A percentile compares a stretch with the other conserved stretches of the same genome.
phyloP scores from a whole-genome alignment of 257 asterid species.

The Capsicum pubescens region DNA sequence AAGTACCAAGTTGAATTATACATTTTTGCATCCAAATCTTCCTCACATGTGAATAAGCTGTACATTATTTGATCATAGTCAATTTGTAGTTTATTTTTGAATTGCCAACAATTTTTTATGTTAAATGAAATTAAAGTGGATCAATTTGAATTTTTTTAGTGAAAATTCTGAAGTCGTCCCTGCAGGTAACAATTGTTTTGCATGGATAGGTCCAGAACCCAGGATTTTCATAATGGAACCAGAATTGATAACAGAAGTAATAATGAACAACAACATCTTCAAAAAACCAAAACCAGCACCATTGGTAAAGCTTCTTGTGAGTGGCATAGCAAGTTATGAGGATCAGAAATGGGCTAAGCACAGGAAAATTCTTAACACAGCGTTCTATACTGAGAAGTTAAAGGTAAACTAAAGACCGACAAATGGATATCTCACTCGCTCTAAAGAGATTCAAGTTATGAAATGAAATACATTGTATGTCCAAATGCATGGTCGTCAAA shows the following conservation, averaged over 20 bases:
- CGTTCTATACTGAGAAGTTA: conserved; percentile 57
- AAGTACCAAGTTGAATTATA: neutral
- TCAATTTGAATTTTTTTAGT: neutral
- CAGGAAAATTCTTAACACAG: conserved; percentile 61
- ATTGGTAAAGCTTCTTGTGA: conserved; percentile 45
- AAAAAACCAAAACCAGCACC: conserved; percentile 64
- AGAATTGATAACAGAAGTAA: conserved; percentile 47
- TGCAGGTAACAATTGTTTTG: conserved; percentile 55
- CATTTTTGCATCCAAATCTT: neutral
- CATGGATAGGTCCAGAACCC: conserved; percentile 61
- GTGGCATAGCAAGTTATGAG: conserved; percentile 56
- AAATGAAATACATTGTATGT: too few species aligned
- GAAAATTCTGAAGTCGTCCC: neutral
- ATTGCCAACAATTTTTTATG: neutral
- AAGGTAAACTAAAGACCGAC: conserved; percentile 42
- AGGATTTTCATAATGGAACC: conserved; percentile 56
- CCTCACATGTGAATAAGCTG: neutral
- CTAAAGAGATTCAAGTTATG: too few species aligned
- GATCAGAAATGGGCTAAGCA: conserved; percentile 70
- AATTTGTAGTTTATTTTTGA: neutral
- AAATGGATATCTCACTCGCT: too few species aligned
- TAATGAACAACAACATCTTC: conserved; percentile 45
- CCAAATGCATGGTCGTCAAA: too few species aligned
- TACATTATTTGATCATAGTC: neutral
- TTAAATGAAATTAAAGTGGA: neutral